Conservation (phyloP, 495 filamentous ascomycete genomes). For the Cenococcum geophilum region DNA sequence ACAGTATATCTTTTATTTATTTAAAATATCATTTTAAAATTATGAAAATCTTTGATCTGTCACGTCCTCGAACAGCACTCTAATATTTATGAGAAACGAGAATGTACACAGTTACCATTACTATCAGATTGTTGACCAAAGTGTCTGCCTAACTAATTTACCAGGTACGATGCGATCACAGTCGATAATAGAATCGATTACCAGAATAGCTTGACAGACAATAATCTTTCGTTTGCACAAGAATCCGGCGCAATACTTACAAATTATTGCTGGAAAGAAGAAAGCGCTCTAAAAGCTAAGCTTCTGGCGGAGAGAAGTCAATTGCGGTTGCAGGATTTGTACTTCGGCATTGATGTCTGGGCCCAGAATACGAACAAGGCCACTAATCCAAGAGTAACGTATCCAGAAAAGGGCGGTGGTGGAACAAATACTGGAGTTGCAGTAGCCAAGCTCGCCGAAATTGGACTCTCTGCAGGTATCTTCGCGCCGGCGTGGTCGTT, state of each 20-base stretch:
- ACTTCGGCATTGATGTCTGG: slow-evolving; percentile 40
- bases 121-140: background rate
- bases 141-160: background rate
- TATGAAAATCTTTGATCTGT: too few relatives aligned
- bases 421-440: slow-evolving; percentile 35
- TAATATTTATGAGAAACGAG: too few relatives aligned
- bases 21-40: too few relatives aligned
- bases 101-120: background rate
- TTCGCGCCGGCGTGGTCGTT: slow-evolving; percentile 46
- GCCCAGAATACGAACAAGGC: slow-evolving; percentile 22
- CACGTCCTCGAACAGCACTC: too few relatives aligned
- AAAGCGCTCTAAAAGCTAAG: slow-evolving; percentile 24
- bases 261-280: slow-evolving; percentile 42
- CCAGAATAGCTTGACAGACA: slow-evolving; percentile 40
- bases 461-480: slow-evolving; percentile 36
- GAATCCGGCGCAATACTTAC: slow-evolving; percentile 38
- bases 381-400: slow-evolving; percentile 27
- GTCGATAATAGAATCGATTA: slow-evolving; percentile 39
- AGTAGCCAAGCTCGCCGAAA: slow-evolving; percentile 30
- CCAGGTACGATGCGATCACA: slow-evolving; percentile 32
- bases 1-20: too few relatives aligned
- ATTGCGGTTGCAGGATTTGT: slow-evolving; percentile 28
- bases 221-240: slow-evolving; percentile 37
- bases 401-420: slow-evolving; percentile 28
- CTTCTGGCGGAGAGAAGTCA: slow-evolving; percentile 23